Conservation (phyloP, 164 flowering plant genomes). For the Nymphaea colorata region DNA sequence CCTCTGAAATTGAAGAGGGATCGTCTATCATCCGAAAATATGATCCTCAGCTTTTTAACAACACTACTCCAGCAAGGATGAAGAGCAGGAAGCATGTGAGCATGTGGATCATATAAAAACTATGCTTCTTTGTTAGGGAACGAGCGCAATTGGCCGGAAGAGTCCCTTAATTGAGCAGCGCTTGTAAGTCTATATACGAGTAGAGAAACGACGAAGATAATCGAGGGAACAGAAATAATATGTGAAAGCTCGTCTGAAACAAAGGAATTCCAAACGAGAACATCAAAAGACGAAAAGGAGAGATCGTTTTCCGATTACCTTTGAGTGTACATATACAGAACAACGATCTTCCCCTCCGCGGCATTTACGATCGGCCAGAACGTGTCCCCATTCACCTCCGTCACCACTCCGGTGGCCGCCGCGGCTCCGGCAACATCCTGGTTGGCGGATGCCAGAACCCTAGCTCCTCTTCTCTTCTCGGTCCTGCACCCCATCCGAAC, state of each 20-base stretch:
- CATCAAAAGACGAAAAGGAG: background rate
- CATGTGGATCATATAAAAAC: no score
- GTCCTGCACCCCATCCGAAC: background rate
- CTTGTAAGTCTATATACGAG: no score
- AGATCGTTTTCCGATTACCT: conserved; percentile 12
- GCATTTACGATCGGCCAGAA: conserved; percentile 31
- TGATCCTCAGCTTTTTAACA: no score
- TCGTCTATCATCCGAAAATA: no score
- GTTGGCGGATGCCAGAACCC: conserved; percentile 13
- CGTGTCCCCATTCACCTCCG: conserved; percentile 31
- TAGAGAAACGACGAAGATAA: no score
- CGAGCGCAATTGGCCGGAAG: no score
- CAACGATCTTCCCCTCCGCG: conserved; percentile 24
- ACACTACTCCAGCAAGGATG: no score
- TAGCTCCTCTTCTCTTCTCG: background rate
- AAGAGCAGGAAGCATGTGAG: no score
- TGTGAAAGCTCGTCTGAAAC: background rate
- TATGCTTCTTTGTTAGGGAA: no score
- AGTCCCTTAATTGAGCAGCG: no score
- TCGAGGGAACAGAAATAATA: no score
- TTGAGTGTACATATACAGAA: conserved; percentile 34
- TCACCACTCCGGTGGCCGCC: conserved; percentile 26
- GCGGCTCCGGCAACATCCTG: conserved; percentile 8
- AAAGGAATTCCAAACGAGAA: background rate
- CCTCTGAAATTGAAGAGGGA: no score